Conservation (phyloP, 345 rosid species). For the Rhizophora mangle region DNA sequence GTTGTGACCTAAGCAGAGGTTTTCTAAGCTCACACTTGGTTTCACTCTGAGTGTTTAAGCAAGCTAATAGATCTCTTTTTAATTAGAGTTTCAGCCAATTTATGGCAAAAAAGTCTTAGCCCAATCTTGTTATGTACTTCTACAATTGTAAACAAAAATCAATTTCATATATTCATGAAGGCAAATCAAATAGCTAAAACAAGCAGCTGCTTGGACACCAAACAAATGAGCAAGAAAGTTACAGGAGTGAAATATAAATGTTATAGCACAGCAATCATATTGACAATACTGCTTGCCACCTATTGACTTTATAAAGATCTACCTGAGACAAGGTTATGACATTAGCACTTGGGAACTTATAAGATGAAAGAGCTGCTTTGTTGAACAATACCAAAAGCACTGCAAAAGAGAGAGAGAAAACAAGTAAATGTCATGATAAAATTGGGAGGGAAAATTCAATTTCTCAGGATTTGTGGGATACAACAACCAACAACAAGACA, state of each 20-base stretch:
- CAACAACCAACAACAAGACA: too few species aligned
- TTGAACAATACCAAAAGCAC: slow-evolving; percentile 90
- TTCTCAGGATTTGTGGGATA: too few species aligned
- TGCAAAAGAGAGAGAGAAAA: slow-evolving; percentile 30
- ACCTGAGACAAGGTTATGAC: slow-evolving; percentile 93
- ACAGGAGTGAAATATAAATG: background rate
- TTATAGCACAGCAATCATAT: too few species aligned
- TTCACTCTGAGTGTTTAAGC: background rate
- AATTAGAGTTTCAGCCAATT: background rate
- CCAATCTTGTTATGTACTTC: background rate
- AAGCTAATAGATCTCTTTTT: background rate
- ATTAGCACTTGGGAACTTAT: slow-evolving; percentile 78
- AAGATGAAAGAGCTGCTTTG: slow-evolving; percentile 98
- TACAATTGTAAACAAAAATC: background rate
- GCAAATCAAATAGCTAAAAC: background rate
- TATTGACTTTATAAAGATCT: background rate
- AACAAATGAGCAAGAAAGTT: background rate
- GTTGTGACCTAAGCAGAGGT: background rate
- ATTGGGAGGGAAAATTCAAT: too few species aligned
- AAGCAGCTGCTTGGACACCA: background rate
- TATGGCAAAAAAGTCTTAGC: background rate
- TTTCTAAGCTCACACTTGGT: background rate
- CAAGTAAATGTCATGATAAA: background rate
- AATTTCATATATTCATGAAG: background rate
- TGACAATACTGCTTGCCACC: background rate